These are phyloP conservation scores for Boletus calvinii DNA, from an alignment of 1,284 basidiomycete genomes.

Conservation along the genomic window DNA sequence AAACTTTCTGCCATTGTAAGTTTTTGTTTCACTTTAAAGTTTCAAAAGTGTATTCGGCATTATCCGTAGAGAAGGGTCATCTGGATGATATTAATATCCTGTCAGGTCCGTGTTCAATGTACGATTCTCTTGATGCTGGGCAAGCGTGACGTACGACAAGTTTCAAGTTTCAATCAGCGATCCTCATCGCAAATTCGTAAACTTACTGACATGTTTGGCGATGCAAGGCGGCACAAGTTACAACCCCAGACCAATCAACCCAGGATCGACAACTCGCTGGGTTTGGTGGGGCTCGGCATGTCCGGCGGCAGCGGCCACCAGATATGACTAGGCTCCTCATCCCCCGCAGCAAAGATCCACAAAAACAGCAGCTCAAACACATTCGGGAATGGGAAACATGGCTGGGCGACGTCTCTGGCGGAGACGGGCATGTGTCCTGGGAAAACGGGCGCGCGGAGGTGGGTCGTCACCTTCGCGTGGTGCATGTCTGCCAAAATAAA, in stretches of 20 bases:
- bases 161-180: too few relatives aligned
- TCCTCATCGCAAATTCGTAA: too few relatives aligned
- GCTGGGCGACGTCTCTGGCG: not conserved
- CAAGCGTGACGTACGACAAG: too few relatives aligned
- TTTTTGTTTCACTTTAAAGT: too few relatives aligned
- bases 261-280: not conserved
- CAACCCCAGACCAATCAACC: not conserved
- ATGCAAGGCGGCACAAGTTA: not conserved
- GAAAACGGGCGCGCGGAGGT: slow-evolving; percentile 12
- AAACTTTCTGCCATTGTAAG: too few relatives aligned
- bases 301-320: slow-evolving; percentile 5
- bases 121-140: too few relatives aligned
- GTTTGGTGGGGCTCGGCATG: not conserved
- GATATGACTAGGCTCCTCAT: not conserved
- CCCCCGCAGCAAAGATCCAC: slow-evolving; percentile 12
- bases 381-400: slow-evolving; percentile 4
- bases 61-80: too few relatives aligned
- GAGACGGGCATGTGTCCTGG: not conserved
- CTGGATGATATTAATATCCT: too few relatives aligned
- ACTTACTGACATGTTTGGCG: too few relatives aligned
- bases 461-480: slow-evolving; percentile 9
- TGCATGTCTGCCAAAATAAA: slow-evolving; percentile 3
- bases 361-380: slow-evolving; percentile 11
- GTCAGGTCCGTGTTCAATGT: too few relatives aligned
- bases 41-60: too few relatives aligned